A percentile compares a stretch with the other conserved stretches of the same genome.
Conservation (phyloP, 2,329 filamentous ascomycete genomes). For the Botryosphaeria agaves region DNA sequence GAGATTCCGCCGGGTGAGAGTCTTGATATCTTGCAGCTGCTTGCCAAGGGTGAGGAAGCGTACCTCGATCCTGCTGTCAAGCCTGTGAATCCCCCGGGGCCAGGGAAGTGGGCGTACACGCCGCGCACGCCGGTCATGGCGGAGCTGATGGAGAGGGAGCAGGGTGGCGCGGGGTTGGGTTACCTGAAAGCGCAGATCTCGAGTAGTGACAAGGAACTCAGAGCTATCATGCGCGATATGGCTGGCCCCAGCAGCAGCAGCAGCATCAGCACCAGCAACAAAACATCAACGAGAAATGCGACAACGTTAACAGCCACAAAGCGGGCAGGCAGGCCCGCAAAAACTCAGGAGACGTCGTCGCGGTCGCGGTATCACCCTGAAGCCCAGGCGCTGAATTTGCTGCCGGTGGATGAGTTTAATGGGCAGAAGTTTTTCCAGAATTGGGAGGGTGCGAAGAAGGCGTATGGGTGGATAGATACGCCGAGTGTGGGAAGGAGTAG, state of each 20-base stretch:
- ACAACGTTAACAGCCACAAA: not conserved
- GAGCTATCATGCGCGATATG: constrained; percentile 47
- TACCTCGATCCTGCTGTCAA: constrained; percentile 47
- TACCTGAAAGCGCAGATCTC: constrained; percentile 80
- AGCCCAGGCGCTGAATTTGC: constrained; percentile 1
- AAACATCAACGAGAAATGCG: too few species aligned
- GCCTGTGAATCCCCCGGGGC: constrained; percentile 38
- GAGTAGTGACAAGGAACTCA: constrained; percentile 54
- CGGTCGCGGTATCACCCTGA: constrained; percentile 1
- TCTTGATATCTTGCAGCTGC: constrained; percentile 62
- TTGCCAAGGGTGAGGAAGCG: constrained; percentile 54
- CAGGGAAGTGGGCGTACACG: constrained; percentile 48
- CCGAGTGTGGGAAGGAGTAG: not conserved
- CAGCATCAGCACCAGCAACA: not conserved
- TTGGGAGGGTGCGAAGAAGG: constrained; percentile 1
- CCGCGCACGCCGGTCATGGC: constrained; percentile 69
- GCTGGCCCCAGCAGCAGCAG: not conserved
- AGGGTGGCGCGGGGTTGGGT: constrained; percentile 28
- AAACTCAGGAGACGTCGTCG: not conserved
- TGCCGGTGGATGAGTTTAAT: constrained; percentile 1
- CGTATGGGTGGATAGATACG: not conserved
- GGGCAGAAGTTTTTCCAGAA: constrained; percentile 1
- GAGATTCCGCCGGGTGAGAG: constrained; percentile 74
- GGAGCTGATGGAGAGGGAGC: constrained; percentile 33
- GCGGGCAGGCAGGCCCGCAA: not conserved